Evolutionary conservation across 2,329 filamentous ascomycete species (phyloP).

Genomic region (Didymella keratinophila): DNA sequence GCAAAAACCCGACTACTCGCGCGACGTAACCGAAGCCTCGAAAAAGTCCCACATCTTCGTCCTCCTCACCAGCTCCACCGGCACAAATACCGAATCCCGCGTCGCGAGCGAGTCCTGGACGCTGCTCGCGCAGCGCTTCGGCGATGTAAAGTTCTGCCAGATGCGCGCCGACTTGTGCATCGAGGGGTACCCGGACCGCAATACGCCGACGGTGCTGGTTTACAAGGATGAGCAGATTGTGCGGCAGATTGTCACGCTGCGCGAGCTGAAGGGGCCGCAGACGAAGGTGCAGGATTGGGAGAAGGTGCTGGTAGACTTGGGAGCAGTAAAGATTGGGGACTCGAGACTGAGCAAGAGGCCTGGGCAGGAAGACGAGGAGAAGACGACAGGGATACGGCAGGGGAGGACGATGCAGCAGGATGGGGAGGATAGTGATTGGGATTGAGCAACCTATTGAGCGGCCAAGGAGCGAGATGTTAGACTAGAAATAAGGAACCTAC

Average conservation of each 20-base stretch:
- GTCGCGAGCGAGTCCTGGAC: conserved; percentile 86
- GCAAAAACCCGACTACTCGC: conserved; percentile 91
- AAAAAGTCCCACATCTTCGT: conserved; percentile 73
- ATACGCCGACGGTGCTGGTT: conserved; percentile 91
- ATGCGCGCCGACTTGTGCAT: conserved; percentile 93
- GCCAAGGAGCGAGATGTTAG: no score
- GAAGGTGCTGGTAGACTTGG: conserved; percentile 79
- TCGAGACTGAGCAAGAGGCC: conserved; percentile 71
- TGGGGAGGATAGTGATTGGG: conserved; percentile 69
- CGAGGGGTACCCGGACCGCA: conserved; percentile 92
- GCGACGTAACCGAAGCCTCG: conserved; percentile 91
- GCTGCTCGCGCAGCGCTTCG: conserved; percentile 82
- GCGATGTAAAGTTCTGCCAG: conserved; percentile 97
- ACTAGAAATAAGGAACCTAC: no score
- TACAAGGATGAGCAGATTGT: conserved; percentile 94
- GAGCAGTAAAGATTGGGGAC: conserved; percentile 80
- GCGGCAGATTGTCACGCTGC: conserved; percentile 89
- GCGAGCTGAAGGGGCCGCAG: conserved; percentile 71
- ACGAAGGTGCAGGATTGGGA: conserved; percentile 69
- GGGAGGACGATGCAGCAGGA: conserved; percentile 53
- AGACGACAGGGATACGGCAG: conserved; percentile 60
- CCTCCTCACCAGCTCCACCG: conserved; percentile 78
- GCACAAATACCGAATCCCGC: conserved; percentile 84
- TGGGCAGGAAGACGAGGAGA: conserved; percentile 61
- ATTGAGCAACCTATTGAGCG: conserved; percentile 9